Base-by-base conservation (phyloP, 306 rosid genomes). In the Prunus campanulata region DNA sequence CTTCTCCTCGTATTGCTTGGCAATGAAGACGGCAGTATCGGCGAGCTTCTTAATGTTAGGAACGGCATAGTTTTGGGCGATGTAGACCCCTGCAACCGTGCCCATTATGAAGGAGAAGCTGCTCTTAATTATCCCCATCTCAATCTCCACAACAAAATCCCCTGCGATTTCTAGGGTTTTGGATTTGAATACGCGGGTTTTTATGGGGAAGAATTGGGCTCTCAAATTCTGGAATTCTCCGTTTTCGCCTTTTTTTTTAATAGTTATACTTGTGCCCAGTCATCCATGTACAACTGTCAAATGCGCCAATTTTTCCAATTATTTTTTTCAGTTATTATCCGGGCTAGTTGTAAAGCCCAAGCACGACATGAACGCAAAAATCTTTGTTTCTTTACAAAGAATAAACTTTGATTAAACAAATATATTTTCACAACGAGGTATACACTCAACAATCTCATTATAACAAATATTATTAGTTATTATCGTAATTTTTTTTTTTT, bases 61-160 rank as follows among this genome's bases (percentile, higher is more conserved):
- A 77, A 91, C 88, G 80, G 80, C 70, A 80, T 91, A 91, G 82
- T 87, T 91, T 75, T 90, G 97, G 59, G 95, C 95, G 67, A 90
- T 30, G 82, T 91, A 91, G 22, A 91, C 72, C 49, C 97, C 97
- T 30, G 74, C 46, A 29, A 82, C 81, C 19, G 87, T 83, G 51
- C 97, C 97, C 32, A 83, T 11, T 32, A 93, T 79, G 81, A 93
- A 90, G 54, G 96, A 85, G 83, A 93, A 90, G 83, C 87, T 78
- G 75, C 96, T 86, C 83, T 72, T 87, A 14, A 93, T 87, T 77
- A 93, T 90, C 66, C 98, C 98, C 98, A 93, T 91, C 25, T 12
- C 29, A 60, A 24, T 60, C 66, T 61, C 49, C 57, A n/a, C 32
- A 20, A 64, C 20, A 29, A 50, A 32, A 19, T 8, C 5, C 57